Evolutionary conservation across 345 rosid species (phyloP).

Genomic region (Salix caprea): DNA sequence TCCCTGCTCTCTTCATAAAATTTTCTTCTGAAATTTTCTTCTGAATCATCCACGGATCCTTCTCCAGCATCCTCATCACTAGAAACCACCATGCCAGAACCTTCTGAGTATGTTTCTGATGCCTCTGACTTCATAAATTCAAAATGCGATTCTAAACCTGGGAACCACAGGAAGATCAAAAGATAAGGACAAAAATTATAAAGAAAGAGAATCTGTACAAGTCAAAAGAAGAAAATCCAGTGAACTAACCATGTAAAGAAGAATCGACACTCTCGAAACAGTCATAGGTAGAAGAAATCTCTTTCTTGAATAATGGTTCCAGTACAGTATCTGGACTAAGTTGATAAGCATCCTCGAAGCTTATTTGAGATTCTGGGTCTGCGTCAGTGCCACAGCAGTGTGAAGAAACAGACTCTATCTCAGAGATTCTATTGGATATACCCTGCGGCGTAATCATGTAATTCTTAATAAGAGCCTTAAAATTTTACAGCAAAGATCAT

Average conservation of each 20-base stretch:
- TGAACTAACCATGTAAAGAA: slow-evolving; percentile 40
- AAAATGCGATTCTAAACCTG: slow-evolving; percentile 44
- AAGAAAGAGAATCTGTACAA: not conserved
- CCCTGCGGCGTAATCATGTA: slow-evolving; percentile 20
- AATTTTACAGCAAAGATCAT: not conserved
- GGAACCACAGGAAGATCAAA: not conserved
- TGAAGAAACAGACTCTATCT: slow-evolving; percentile 39
- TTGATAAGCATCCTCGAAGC: slow-evolving; percentile 52
- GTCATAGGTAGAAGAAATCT: slow-evolving; percentile 24
- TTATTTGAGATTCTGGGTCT: slow-evolving; percentile 45
- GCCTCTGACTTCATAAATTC: slow-evolving; percentile 52
- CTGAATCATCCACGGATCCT: slow-evolving; percentile 19
- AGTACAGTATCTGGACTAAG: slow-evolving; percentile 86
- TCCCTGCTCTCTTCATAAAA: slow-evolving; percentile 46
- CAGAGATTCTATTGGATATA: slow-evolving; percentile 25
- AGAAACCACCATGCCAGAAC: slow-evolving; percentile 49
- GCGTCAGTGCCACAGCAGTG: slow-evolving; percentile 34
- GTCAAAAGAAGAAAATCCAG: not conserved
- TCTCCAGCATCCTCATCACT: slow-evolving; percentile 51
- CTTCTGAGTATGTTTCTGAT: slow-evolving; percentile 45
- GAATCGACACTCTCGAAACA: slow-evolving; percentile 23
- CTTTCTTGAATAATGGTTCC: slow-evolving; percentile 39
- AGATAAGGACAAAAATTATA: not conserved
- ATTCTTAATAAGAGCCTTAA: not conserved
- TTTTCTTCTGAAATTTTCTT: slow-evolving; percentile 27